Conservation (phyloP, 768 basidiomycete genomes). For the Piloderma croceum region DNA sequence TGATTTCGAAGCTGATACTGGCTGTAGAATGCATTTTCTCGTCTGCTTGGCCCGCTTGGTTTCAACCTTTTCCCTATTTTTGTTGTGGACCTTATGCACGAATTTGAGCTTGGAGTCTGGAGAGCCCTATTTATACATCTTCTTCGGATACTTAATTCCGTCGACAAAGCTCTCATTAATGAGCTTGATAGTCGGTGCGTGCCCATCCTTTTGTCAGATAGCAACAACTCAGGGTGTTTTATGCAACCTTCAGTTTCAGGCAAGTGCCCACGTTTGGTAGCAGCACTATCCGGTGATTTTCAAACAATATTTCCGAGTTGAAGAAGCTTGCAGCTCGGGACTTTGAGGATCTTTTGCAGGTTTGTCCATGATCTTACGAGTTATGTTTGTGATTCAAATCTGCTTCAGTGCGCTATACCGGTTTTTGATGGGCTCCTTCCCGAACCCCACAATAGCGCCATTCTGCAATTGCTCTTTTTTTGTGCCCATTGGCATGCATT, state of each 20-base stretch:
- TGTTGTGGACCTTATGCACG: slow-evolving; percentile 33
- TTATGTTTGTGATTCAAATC: background rate
- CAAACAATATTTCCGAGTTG: slow-evolving; percentile 29
- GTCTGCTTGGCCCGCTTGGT: slow-evolving; percentile 9
- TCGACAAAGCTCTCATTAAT: slow-evolving; percentile 9
- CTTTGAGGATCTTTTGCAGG: slow-evolving; percentile 36
- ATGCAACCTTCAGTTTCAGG: slow-evolving; percentile 22
- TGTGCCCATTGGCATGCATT: slow-evolving; percentile 27
- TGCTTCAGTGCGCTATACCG: slow-evolving; percentile 29
- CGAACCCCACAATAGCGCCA: slow-evolving; percentile 13
- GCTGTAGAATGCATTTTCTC: slow-evolving; percentile 33
- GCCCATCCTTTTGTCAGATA: background rate
- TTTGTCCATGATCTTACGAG: slow-evolving; percentile 1
- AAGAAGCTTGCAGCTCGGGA: slow-evolving; percentile 31
- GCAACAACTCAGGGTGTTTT: background rate
- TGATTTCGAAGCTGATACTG: background rate
- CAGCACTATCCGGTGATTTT: slow-evolving; percentile 25
- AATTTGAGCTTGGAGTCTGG: slow-evolving; percentile 35
- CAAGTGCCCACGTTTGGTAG: slow-evolving; percentile 27
- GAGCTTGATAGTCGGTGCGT: slow-evolving; percentile 22
- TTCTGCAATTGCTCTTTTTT: slow-evolving; percentile 20
- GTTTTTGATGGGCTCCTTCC: slow-evolving; percentile 28
- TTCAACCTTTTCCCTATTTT: slow-evolving; percentile 25
- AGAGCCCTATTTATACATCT: slow-evolving; percentile 31
- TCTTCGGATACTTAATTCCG: slow-evolving; percentile 26